Base-by-base conservation (phyloP, 1,284 basidiomycete genomes). In the Meira nashicola region DNA sequence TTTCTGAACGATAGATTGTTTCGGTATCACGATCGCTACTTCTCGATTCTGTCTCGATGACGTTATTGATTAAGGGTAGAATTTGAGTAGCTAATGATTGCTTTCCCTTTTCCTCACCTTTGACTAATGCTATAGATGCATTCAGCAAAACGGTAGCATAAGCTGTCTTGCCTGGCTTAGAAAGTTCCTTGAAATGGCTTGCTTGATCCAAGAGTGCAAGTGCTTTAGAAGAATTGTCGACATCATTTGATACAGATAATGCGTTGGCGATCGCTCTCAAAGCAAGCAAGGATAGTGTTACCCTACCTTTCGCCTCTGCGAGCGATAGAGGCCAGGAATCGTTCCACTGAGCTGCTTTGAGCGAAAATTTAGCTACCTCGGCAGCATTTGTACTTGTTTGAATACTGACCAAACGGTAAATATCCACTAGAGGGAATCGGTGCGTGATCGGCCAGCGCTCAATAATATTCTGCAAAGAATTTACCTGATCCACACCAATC, bases 391-490 rank as follows among this genome's bases (percentile, higher is more conserved):
- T 82, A 0, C 83, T 73, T 7, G 81, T 78, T 4, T 82, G 55
- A 14, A 85, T 86, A n/a, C 86, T 82, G 9, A 94, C 79, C 33
- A 92, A 82, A 33, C 94, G 86, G 50, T 86, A 83, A 8, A 97
- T 83, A 74, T 98, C 94, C 70, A 98, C 85, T 1, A 93, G 90
- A 58, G 94, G 94, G 80, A 95, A 94, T 6, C 89, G 84, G 63
- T 87, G 84, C 1, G 84, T 83, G 10, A 83, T 78, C 0, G 90
- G 90, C 93, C 94, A 98, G 25, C 86, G 83, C 21, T 85, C 82
- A 8, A 94, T 80, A 4, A 92, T 82, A 39, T 83, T 57, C 14
- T 54, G 48, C 6, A 74, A 57, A 2, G 64, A 50, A n/a, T 54
- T 54, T 3, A 74, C 57, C 33, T 68, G 28, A 33, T 33, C 28